Conservation (phyloP, 1,139 yeast genomes). For the Diutina sp. region DNA sequence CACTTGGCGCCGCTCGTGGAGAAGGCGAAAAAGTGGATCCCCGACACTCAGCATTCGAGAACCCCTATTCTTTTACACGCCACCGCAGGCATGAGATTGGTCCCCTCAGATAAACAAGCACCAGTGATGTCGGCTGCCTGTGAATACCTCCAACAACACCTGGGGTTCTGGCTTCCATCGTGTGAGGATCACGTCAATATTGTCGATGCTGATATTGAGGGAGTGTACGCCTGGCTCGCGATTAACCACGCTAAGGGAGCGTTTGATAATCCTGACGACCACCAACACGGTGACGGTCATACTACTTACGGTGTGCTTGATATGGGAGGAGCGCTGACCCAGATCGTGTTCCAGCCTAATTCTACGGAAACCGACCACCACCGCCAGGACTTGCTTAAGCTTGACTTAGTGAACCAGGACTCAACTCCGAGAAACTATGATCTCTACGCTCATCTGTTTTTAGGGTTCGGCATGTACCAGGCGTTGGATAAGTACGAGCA, state of each 20-base stretch:
- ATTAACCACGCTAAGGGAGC: slow-evolving; percentile 57
- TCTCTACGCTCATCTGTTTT: slow-evolving; percentile 60
- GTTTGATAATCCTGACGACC: slow-evolving; percentile 35
- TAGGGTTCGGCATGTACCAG: slow-evolving; percentile 68
- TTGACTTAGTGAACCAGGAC: slow-evolving; percentile 31
- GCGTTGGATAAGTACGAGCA: slow-evolving; percentile 40
- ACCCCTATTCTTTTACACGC: slow-evolving; percentile 73
- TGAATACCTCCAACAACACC: slow-evolving; percentile 33
- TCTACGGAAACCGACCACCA: slow-evolving; percentile 41
- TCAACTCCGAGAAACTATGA: not conserved
- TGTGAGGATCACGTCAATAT: slow-evolving; percentile 51
- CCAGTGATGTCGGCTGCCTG: slow-evolving; percentile 44
- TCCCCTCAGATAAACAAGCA: slow-evolving; percentile 41
- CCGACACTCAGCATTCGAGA: slow-evolving; percentile 50
- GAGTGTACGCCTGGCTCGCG: slow-evolving; percentile 73
- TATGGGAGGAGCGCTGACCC: slow-evolving; percentile 87
- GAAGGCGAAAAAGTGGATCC: slow-evolving; percentile 47
- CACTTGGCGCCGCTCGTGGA: slow-evolving; percentile 46
- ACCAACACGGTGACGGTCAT: slow-evolving; percentile 39
- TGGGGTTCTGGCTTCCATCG: slow-evolving; percentile 47
- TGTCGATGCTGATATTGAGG: slow-evolving; percentile 70
- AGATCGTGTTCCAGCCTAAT: slow-evolving; percentile 67
- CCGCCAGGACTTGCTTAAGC: slow-evolving; percentile 37
- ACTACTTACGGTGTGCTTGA: slow-evolving; percentile 65
- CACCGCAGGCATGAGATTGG: slow-evolving; percentile 70